A percentile compares a stretch with the other conserved stretches of the same genome.
phyloP scores from a whole-genome alignment of 75 land plant species.

The Pinus albicaulis region DNA sequence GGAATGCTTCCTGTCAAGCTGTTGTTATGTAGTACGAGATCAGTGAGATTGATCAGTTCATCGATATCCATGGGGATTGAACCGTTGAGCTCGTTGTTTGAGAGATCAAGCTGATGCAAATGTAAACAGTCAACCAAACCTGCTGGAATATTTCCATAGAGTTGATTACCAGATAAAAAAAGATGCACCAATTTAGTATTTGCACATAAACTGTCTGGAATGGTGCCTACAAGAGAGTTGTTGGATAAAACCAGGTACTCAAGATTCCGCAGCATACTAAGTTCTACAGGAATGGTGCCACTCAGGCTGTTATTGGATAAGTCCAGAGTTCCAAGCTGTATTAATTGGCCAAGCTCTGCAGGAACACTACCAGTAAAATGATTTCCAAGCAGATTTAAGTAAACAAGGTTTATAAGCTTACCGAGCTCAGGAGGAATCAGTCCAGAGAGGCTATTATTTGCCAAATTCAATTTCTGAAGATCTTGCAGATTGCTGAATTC shows the following conservation, averaged over 20 bases:
- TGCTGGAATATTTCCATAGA: conserved; percentile 46
- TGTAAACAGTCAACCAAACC: conserved; percentile 38
- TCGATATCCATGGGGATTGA: conserved; percentile 40
- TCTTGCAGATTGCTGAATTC: conserved; percentile 28
- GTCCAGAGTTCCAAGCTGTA: conserved; percentile 40
- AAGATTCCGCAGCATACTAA: conserved; percentile 31
- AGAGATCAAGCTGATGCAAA: conserved; percentile 53
- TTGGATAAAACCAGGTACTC: conserved; percentile 40
- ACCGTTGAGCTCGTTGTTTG: conserved; percentile 49
- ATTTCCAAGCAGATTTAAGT: conserved; percentile 59
- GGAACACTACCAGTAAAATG: conserved; percentile 50
- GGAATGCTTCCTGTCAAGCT: conserved; percentile 62
- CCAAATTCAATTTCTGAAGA: conserved; percentile 42
- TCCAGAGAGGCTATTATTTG: conserved; percentile 70
- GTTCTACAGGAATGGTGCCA: conserved; percentile 33
- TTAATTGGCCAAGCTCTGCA: conserved; percentile 35
- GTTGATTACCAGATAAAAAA: conserved; percentile 35
- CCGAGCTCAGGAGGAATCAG: conserved; percentile 58
- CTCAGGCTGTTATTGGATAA: conserved; percentile 48
- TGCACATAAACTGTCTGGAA: conserved; percentile 40
- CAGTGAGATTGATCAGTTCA: conserved; percentile 26
- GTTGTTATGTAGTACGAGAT: conserved; percentile 67
- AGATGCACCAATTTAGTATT: conserved; percentile 28
- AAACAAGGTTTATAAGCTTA: conserved; percentile 32
- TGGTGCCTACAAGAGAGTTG: conserved; percentile 38